Percentiles rank a stretch among this genome's conserved stretches.
Evolutionary conservation across 495 filamentous ascomycete species (phyloP).

Genomic region (Cladorrhinum samala): DNA sequence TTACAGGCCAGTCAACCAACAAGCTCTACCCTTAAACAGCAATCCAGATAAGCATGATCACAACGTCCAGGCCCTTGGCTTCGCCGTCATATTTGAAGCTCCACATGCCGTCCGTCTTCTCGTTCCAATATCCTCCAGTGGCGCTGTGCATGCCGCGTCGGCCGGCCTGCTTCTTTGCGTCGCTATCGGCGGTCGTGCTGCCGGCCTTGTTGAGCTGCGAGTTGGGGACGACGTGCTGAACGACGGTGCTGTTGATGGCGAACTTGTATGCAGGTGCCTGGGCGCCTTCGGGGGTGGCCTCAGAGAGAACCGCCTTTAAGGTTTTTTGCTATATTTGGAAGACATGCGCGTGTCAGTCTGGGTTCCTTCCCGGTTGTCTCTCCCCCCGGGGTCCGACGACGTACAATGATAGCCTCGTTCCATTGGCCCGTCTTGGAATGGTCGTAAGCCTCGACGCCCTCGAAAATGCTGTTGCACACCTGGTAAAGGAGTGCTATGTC

Average conservation of each 20-base stretch:
- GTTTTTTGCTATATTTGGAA: constrained; percentile 60
- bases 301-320: constrained; percentile 77
- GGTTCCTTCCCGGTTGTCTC: constrained; percentile 3
- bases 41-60: constrained; percentile 90
- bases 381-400: no score
- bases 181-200: constrained; percentile 21
- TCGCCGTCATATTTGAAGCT: constrained; percentile 90
- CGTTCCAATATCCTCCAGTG: constrained; percentile 93
- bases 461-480: constrained; percentile 78
- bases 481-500: constrained; percentile 34
- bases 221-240: constrained; percentile 71
- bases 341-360: background rate
- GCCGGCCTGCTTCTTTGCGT: constrained; percentile 60
- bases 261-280: constrained; percentile 68
- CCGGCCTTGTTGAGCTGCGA: constrained; percentile 46
- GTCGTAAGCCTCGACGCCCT: constrained; percentile 66
- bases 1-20: no score
- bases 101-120: constrained; percentile 96
- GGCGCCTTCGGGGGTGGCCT: constrained; percentile 56
- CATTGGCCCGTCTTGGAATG: constrained; percentile 72
- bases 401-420: constrained; percentile 89
- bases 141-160: constrained; percentile 95
- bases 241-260: constrained; percentile 94
- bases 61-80: constrained; percentile 81
- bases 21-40: constrained; percentile 44